Base-by-base conservation (phyloP, 306 rosid genomes). In the Mimosa pudica region DNA sequence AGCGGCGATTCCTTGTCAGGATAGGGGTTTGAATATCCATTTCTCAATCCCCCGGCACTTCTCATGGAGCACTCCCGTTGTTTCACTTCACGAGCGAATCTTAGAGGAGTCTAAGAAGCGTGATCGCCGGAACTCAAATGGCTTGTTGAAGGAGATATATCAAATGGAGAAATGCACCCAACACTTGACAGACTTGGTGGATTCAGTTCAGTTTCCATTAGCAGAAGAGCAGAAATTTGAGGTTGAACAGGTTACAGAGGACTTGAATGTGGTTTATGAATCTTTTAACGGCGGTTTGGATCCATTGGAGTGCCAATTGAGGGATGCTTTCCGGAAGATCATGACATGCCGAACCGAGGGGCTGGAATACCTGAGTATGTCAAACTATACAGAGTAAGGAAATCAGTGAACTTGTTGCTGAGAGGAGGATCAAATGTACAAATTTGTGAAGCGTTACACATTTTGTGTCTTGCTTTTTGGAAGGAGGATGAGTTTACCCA, bases 1-100 rank as follows among this genome's bases (percentile, higher is more conserved):
- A 62, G 98, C 98, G 14, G 97, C 98, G 49, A 85, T 95, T 74
- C 98, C 98, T 9, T 95, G 98, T 76, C 98, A 95, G 77, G 98
- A 95, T 75, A 86, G 96, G 52, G 90, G 98, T 60, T 76, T 92
- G 32, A 87, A 78, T 74, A 86, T 87, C 78, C 97, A 92, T 51
- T 92, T 95, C 51, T 84, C 94, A 45, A 66, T 90, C 46, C 96
- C 93, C 0, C 88, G 87, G 82, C 93, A 90, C 24, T 92, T 85
- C 69, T 36, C 94, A 0, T 92, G 98, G 98, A 82, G 94, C 63
- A 75, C 77, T 36, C 86, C 92, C 0, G 79, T 95, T 72, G 57
- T 79, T 18, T 81, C 81, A 0, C 96, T 92, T 68, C 82, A 91
- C 16, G 97, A 91, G 12, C 85, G 98, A 77, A 95, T 92, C 80